Base-by-base conservation (phyloP, 108 stramenopile species). In the Pseudonitzschia pungens region DNA sequence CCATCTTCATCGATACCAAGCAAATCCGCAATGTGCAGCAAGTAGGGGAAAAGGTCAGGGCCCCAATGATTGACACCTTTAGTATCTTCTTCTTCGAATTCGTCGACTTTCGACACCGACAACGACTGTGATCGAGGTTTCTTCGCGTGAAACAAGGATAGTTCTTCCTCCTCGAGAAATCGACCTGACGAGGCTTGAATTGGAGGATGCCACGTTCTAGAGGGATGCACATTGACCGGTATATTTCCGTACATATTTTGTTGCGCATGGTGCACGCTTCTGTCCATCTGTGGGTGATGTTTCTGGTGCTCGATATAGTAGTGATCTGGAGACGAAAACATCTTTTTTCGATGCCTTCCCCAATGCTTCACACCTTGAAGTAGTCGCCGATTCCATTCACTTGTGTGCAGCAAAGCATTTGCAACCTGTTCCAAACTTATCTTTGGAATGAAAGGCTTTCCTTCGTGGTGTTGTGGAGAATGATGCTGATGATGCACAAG, bases 141-240 rank as follows among this genome's bases (percentile, higher is more conserved):
- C 44, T 80, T 84, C 55, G 83, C 83, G 68, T 84, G 83, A 67
- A 84, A 84, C 0, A 80, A 6, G 11, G 83, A 73, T 42, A 77
- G 50, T 33, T 70, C 60, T 67, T 76, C 75, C 8, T 76, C 68
- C 45, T 69, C 68, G 14, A 52, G 36, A 14, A 27, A 50, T 26
- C 40, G 20, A 22, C 36, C 27, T 16, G 59, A 45, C 10, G 52
- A n/a, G 4, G 51, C 31, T 33, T 22, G 71, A 27, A 73, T 77
- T 7, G 76, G 77, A 18, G 72, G 68, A 40, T 59, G 57, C 77
- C 71, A 78, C 22, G 71, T 31, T 69, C 70, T 20, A 11, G 70
- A 45, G 4, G 76, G 76, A 57, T 77, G 62, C 15, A 77, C 60
- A 64, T 76, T 76, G 24, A 76, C 69, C 1, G 75, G 75, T 27